Evolutionary conservation across 176 grass and related monocot genomes (phyloP).

Genomic region (Tillandsia fasciculata): DNA sequence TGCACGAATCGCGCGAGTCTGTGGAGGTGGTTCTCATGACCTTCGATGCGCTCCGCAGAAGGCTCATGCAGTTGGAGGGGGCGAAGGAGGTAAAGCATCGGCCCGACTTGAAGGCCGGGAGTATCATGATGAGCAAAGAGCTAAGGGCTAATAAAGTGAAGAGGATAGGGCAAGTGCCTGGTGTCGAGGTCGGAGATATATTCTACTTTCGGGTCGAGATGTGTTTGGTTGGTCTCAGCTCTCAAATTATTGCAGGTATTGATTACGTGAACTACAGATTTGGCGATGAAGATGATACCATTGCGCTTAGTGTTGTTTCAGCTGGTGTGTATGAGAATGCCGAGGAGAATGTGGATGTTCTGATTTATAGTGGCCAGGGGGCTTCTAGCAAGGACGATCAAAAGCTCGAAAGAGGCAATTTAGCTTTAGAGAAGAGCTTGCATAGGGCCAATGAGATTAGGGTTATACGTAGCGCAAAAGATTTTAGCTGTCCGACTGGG

Average conservation of each 20-base stretch:
- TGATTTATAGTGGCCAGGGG: slow-evolving; percentile 75
- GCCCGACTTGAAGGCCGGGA: slow-evolving; percentile 65
- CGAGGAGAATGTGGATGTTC: slow-evolving; percentile 53
- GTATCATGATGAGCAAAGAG: slow-evolving; percentile 67
- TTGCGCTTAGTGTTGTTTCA: slow-evolving; percentile 73
- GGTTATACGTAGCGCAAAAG: slow-evolving; percentile 67
- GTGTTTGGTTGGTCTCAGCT: slow-evolving; percentile 69
- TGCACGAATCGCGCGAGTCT: slow-evolving; percentile 47
- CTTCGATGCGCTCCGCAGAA: slow-evolving; percentile 62
- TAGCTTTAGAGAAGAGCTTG: slow-evolving; percentile 72
- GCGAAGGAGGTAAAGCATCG: slow-evolving; percentile 48
- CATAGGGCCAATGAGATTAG: slow-evolving; percentile 71
- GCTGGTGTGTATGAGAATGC: slow-evolving; percentile 79
- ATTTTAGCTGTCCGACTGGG: slow-evolving; percentile 45
- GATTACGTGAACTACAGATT: slow-evolving; percentile 61
- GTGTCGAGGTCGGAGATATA: slow-evolving; percentile 72
- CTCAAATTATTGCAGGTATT: slow-evolving; percentile 63
- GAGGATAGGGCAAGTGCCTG: slow-evolving; percentile 58
- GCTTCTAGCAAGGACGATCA: slow-evolving; percentile 76
- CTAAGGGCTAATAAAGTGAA: slow-evolving; percentile 61
- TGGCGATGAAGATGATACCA: slow-evolving; percentile 35
- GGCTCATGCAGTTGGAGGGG: slow-evolving; percentile 66
- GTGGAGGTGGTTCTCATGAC: slow-evolving; percentile 73
- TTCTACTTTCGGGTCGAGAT: slow-evolving; percentile 92
- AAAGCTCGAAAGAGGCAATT: slow-evolving; percentile 84